Evolutionary conservation across 179 eudicot species (phyloP).

Genomic region (Drosera spatulata): DNA sequence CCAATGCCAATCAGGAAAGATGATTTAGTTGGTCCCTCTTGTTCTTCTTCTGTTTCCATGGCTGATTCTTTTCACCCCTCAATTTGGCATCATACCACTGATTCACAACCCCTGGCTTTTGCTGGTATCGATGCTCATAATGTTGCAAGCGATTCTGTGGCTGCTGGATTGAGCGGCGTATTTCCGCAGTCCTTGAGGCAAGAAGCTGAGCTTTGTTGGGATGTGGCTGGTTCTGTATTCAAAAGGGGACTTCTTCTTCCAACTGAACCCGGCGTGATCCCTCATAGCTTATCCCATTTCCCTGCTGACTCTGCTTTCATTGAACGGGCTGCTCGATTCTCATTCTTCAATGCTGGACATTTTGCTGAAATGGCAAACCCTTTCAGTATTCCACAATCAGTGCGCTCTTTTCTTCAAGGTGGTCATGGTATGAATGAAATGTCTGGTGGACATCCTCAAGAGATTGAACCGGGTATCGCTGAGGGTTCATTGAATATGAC

Average conservation of each 20-base stretch:
- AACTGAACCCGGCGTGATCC: slow-evolving; percentile 16
- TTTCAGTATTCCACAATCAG: slow-evolving; percentile 26
- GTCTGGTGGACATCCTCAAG: slow-evolving; percentile 7
- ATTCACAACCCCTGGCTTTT: slow-evolving; percentile 34
- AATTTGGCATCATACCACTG: slow-evolving; percentile 64
- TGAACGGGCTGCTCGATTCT: slow-evolving; percentile 89
- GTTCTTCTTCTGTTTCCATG: slow-evolving; percentile 39
- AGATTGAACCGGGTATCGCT: slow-evolving; percentile 19
- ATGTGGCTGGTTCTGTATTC: slow-evolving; percentile 22
- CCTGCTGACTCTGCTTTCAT: slow-evolving; percentile 89
- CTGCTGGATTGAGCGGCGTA: slow-evolving; percentile 2
- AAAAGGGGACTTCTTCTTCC: slow-evolving; percentile 24
- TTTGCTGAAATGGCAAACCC: slow-evolving; percentile 59
- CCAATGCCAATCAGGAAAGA: slow-evolving; percentile 17
- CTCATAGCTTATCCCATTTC: slow-evolving; percentile 58
- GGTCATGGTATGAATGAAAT: slow-evolving; percentile 22
- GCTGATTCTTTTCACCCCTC: slow-evolving; percentile 50
- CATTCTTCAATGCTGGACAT: slow-evolving; percentile 69
- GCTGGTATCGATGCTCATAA: slow-evolving; percentile 48
- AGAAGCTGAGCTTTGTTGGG: slow-evolving; percentile 29
- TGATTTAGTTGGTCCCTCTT: slow-evolving; percentile 21
- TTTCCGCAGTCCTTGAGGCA: slow-evolving; percentile 5
- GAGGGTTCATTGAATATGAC: slow-evolving; percentile 31
- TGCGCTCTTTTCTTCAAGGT: not conserved
- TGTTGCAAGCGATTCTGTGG: not conserved